A percentile compares a stretch with the other conserved stretches of the same genome.
phyloP scores from a whole-genome alignment of 208 protist species.

The Acanthamoeba triangularis region DNA sequence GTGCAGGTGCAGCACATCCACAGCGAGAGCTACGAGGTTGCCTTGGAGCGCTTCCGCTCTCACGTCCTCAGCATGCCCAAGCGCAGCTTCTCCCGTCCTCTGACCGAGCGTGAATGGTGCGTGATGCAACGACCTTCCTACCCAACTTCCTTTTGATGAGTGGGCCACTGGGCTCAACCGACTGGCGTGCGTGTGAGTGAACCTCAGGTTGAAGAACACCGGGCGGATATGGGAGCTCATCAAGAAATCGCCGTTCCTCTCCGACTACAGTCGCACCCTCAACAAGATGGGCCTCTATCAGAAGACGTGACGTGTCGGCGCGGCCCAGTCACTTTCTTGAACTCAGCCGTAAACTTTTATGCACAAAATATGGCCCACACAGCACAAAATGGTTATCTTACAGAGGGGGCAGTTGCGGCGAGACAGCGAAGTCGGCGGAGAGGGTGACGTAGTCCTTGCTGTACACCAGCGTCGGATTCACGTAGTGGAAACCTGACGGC shows the following conservation, averaged over 20 bases:
- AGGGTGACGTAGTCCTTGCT: not conserved
- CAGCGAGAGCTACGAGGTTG: not conserved
- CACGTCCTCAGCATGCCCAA: conserved; percentile 42
- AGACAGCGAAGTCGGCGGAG: conserved; percentile 22
- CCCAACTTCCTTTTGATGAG: not conserved
- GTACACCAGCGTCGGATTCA: conserved; percentile 9
- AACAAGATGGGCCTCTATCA: conserved; percentile 57
- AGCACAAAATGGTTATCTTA: too few species aligned
- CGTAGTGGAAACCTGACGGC: conserved; percentile 43
- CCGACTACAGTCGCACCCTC: conserved; percentile 48
- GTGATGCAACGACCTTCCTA: not conserved
- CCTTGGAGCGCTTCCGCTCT: not conserved
- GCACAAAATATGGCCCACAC: too few species aligned
- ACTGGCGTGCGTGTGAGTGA: not conserved
- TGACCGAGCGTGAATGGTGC: conserved; percentile 40
- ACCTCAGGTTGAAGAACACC: conserved; percentile 55
- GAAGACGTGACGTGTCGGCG: not conserved
- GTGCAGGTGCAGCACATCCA: not conserved
- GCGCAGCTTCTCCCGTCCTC: conserved; percentile 43
- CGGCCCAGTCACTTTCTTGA: too few species aligned
- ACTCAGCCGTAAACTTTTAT: not conserved
- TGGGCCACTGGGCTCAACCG: not conserved
- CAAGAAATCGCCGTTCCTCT: conserved; percentile 58
- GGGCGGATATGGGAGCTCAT: conserved; percentile 41
- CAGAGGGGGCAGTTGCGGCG: not conserved